phyloP scores from a whole-genome alignment of 2,329 filamentous ascomycete genomes.

The Leptographium procerum region DNA sequence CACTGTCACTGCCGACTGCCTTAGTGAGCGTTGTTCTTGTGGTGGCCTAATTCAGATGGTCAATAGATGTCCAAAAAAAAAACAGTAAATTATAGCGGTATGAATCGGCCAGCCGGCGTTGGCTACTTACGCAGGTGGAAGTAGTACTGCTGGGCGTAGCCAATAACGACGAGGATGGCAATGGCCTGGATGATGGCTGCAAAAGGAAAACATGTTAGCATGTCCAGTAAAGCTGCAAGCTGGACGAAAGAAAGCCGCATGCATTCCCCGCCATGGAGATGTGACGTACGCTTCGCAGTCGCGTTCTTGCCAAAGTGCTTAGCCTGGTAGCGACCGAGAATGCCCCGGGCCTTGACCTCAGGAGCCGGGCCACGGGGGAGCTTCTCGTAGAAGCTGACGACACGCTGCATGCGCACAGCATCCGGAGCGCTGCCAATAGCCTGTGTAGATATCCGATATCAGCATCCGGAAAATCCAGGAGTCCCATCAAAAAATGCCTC shows the following conservation, averaged over 20 bases:
- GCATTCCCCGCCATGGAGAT: slow-evolving; percentile 1
- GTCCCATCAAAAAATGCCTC: not conserved
- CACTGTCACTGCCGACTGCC: slow-evolving; percentile 8
- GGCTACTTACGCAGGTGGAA: slow-evolving; percentile 90
- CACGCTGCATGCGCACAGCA: slow-evolving; percentile 93
- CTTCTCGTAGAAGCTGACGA: slow-evolving; percentile 98
- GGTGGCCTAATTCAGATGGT: slow-evolving; percentile 63
- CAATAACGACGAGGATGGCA: slow-evolving; percentile 63
- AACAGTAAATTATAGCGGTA: not conserved
- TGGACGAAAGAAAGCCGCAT: not conserved
- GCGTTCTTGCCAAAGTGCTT: slow-evolving; percentile 94
- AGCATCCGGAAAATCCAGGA: not conserved
- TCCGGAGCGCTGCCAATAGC: slow-evolving; percentile 90
- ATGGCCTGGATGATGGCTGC: slow-evolving; percentile 83
- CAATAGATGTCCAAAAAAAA: not conserved
- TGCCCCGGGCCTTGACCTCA: slow-evolving; percentile 67
- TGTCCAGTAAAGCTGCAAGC: not conserved
- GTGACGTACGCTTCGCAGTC: slow-evolving; percentile 69
- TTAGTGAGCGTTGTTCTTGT: slow-evolving; percentile 99
- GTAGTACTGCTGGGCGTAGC: slow-evolving; percentile 99
- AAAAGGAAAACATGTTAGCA: slow-evolving; percentile 3
- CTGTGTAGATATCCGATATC: slow-evolving; percentile 33
- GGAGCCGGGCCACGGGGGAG: slow-evolving; percentile 88
- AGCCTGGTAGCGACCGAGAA: slow-evolving; percentile 74
- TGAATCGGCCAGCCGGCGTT: too few relatives aligned